Base-by-base conservation (phyloP, 2,329 filamentous ascomycete genomes). In the Monilinia fructicola region DNA sequence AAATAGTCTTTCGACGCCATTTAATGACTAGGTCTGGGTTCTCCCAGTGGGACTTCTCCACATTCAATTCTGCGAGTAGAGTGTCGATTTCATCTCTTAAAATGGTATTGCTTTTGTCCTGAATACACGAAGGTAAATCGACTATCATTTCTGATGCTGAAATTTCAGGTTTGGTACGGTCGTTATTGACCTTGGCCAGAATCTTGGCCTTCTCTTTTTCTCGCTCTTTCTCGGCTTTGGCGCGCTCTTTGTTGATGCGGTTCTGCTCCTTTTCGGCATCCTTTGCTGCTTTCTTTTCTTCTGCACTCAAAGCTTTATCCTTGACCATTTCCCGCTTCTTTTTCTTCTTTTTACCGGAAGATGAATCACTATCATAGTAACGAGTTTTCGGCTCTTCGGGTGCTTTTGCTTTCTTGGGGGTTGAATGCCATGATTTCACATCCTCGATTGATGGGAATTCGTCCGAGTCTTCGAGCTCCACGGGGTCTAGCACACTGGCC, bases 81-180 rank as follows among this genome's bases (percentile, higher is more conserved):
- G 79, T 76, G 64, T 82, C 78, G 6, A 84, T 76, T 56, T 84
- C 83, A 1, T 23, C 18, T 80, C 76, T 31, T 75, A 79, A 31
- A 83, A 74, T 0, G 77, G 79, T 12, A 2, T 75, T 77, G 28
- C 83, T 77, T 38, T 60, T 50, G 35, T 58, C 54, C 1, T 60
- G 35, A 1, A 94, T 78, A 1, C 82, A 83, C 0, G 78, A 77
- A 0, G 90, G 84, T 31, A 94, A 79, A 71, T 91, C 85, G 1
- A 92, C 82, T 61, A 94, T 88, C 90, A 95, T 94, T 76, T 95
- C 90, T 0, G 84, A 84, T 0, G 87, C 85, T 0, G 90, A 90
- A 0, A 87, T 79, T 71, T 91, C 92, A 78, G 91, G 92, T 78
- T 92, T 87, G 0, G 85, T 87, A 62, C 87, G 86, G 12, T 88